These are phyloP conservation scores for Millerago galiae DNA, from an alignment of 805 yeast species.

Conservation along the genomic window DNA sequence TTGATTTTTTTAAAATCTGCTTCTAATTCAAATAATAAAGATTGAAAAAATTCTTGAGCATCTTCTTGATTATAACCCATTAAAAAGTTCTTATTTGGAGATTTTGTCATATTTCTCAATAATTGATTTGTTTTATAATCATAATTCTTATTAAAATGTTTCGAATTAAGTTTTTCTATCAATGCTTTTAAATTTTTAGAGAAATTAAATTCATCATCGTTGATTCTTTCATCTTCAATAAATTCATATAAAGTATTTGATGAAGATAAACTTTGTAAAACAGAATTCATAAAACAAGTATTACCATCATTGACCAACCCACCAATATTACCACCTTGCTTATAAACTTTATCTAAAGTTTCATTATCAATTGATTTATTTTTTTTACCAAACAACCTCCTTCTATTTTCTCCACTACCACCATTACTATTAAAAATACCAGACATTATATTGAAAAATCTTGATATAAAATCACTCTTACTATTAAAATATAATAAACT, in stretches of 20 bases:
- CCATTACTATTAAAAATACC: constrained; percentile 3
- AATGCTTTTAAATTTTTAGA: constrained; percentile 47
- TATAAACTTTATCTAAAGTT: constrained; percentile 32
- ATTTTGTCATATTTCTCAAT: constrained; percentile 64
- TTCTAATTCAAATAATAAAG: constrained; percentile 62
- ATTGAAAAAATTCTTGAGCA: constrained; percentile 93
- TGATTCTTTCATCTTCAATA: constrained; percentile 32
- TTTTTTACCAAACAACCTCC: constrained; percentile 9
- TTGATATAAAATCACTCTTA: not conserved
- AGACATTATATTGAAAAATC: constrained; percentile 1
- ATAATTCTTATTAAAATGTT: constrained; percentile 45
- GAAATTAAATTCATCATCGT: constrained; percentile 33
- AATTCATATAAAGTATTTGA: constrained; percentile 54
- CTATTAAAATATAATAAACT: constrained; percentile 2
- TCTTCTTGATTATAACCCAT: constrained; percentile 90
- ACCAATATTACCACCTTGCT: constrained; percentile 70
- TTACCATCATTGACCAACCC: constrained; percentile 89
- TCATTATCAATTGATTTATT: constrained; percentile 10
- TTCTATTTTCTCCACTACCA: not conserved
- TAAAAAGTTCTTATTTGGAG: constrained; percentile 71
- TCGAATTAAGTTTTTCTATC: constrained; percentile 47
- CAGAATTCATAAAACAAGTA: constrained; percentile 92
- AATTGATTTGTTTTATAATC: constrained; percentile 58
- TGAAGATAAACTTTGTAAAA: constrained; percentile 75
- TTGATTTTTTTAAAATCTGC: constrained; percentile 38